Percentiles rank a stretch among this genome's conserved stretches.
Conservation (phyloP, 371 early-diverging fungal genomes). For the Mucor sp. region DNA sequence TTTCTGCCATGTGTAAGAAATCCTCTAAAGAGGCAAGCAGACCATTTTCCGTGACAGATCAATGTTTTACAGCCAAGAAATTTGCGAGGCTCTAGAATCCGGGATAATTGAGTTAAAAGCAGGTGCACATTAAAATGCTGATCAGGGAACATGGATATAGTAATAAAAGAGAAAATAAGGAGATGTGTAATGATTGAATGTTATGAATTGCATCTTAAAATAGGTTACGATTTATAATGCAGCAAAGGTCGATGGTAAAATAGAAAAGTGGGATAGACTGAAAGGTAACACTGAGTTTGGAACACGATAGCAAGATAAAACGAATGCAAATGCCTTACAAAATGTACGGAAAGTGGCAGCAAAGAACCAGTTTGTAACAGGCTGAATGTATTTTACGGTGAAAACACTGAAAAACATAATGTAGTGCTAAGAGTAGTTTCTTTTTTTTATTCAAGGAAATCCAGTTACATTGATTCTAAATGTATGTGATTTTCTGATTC, state of each 20-base stretch:
- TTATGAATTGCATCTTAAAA: not conserved
- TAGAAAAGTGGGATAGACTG: too few relatives aligned
- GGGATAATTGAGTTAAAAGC: not conserved
- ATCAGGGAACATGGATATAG: not conserved
- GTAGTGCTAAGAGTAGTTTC: not conserved
- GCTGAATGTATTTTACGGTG: not conserved
- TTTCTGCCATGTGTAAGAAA: not conserved
- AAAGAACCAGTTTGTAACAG: too few relatives aligned
- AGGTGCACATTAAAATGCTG: not conserved
- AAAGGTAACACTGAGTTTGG: too few relatives aligned
- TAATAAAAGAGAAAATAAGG: not conserved
- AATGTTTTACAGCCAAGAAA: not conserved
- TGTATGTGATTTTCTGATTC: constrained; percentile 3
- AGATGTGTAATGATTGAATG: not conserved
- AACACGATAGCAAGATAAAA: too few relatives aligned
- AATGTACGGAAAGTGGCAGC: too few relatives aligned
- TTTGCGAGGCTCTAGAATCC: not conserved
- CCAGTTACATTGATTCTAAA: not conserved
- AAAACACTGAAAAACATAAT: not conserved
- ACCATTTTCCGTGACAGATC: not conserved
- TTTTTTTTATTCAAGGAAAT: not conserved
- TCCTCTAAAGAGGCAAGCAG: not conserved
- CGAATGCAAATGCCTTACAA: too few relatives aligned
- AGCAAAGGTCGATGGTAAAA: not conserved
- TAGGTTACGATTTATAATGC: not conserved